Percentiles rank a stretch among this genome's conserved stretches.
These are phyloP conservation scores for Nothomitra cinnamomea DNA, from an alignment of 2,329 filamentous ascomycete species.

Conservation along the genomic window DNA sequence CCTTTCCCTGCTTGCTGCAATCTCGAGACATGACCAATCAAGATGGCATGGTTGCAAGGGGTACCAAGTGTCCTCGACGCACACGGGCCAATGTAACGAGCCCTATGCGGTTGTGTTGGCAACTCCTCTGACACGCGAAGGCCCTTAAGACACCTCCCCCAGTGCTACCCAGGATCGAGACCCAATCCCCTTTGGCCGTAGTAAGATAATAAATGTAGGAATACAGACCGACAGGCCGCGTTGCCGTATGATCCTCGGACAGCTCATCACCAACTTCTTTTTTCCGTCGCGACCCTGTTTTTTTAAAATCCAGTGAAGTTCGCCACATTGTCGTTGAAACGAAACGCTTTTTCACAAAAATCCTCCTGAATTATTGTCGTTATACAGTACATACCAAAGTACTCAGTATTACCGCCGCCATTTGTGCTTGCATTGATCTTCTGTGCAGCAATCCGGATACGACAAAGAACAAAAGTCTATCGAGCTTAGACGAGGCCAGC, in stretches of 20 bases:
- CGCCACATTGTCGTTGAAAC: neutral
- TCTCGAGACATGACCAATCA: conserved; percentile 1
- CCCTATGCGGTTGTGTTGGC: conserved; percentile 2
- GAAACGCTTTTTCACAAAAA: too few species aligned
- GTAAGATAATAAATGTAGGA: neutral
- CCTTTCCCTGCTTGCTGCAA: neutral
- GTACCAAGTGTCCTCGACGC: neutral
- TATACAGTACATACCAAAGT: too few species aligned
- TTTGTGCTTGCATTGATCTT: too few species aligned
- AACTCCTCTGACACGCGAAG: neutral
- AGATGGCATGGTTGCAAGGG: neutral
- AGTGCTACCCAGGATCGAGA: neutral
- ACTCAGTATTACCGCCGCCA: too few species aligned
- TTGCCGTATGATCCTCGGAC: neutral
- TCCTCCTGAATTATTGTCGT: too few species aligned
- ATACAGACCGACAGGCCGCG: too few species aligned
- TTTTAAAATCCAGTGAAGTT: neutral
- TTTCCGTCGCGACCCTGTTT: neutral
- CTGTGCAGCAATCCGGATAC: too few species aligned
- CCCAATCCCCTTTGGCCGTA: neutral
- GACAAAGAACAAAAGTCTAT: too few species aligned
- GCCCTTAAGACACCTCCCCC: neutral
- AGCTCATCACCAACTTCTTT: neutral
- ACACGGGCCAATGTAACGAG: conserved; percentile 1
- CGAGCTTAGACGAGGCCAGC: neutral